Conservation (phyloP, 2,329 filamentous ascomycete genomes). For the Colletotrichum cereale region DNA sequence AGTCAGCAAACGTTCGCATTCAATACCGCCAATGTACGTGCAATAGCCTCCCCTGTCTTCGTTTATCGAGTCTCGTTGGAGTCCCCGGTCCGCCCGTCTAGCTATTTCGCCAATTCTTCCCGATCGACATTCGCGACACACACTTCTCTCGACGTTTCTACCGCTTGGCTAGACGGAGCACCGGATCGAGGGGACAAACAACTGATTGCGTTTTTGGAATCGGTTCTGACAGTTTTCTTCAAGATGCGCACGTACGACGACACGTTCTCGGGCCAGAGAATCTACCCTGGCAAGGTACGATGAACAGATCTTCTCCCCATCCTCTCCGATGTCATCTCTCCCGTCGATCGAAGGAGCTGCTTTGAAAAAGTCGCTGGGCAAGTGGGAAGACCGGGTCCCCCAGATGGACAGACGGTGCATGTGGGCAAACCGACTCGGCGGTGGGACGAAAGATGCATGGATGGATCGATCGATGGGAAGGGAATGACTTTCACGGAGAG, state of each 20-base stretch:
- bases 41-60: not conserved
- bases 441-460: conserved; percentile 4
- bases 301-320: conserved; percentile 30
- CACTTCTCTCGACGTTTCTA: not conserved
- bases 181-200: not conserved
- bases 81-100: not conserved
- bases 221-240: conserved; percentile 43
- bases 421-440: conserved; percentile 1
- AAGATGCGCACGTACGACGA: conserved; percentile 78
- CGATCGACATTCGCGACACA: conserved; percentile 1
- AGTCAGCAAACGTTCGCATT: conserved; percentile 40
- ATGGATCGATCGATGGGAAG: conserved; percentile 18
- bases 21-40: conserved; percentile 40
- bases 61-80: not conserved
- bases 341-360: conserved; percentile 25
- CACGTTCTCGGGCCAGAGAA: conserved; percentile 74
- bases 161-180: not conserved
- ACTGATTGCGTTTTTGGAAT: not conserved
- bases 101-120: not conserved
- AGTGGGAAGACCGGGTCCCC: not conserved
- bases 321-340: not conserved
- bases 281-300: conserved; percentile 77
- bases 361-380: conserved; percentile 2
- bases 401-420: not conserved
- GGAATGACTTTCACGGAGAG: not conserved